Percentiles rank a stretch among this genome's conserved stretches.
Evolutionary conservation across 2,329 filamentous ascomycete genomes (phyloP).

Genomic region (Clarireedia paspali): DNA sequence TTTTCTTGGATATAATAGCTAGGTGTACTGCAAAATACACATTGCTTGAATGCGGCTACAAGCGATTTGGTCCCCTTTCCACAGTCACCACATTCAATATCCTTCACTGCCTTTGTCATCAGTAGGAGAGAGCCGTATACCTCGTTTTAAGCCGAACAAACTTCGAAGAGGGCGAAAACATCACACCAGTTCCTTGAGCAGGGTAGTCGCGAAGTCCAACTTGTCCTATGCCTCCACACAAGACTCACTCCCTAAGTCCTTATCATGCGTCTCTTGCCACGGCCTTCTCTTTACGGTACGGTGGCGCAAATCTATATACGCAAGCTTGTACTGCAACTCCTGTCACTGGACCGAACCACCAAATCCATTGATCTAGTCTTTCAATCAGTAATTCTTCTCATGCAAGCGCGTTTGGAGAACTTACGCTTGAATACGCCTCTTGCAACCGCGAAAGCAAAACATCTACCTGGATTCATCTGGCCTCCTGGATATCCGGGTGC

Average conservation of each 20-base stretch:
- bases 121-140: no score
- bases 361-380: conserved; percentile 32
- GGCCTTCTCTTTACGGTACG: conserved; percentile 17
- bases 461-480: conserved; percentile 34
- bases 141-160: no score
- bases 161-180: no score
- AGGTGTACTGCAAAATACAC: no score
- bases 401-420: not conserved
- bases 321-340: conserved; percentile 25
- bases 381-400: not conserved
- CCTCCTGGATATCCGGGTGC: conserved; percentile 33
- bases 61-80: no score
- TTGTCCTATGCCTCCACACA: not conserved
- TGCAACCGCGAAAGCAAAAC: conserved; percentile 37
- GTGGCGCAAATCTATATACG: conserved; percentile 29
- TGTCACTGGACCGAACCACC: conserved; percentile 31
- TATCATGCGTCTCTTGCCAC: not conserved
- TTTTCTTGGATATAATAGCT: no score
- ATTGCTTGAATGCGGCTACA: no score
- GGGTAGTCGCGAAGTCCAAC: no score
- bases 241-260: not conserved
- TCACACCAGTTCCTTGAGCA: no score
- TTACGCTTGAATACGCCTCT: conserved; percentile 20
- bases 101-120: no score
- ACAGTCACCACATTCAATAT: no score